Conservation (phyloP, 2,329 filamentous ascomycete genomes). For the Achaetomium macrosporum region DNA sequence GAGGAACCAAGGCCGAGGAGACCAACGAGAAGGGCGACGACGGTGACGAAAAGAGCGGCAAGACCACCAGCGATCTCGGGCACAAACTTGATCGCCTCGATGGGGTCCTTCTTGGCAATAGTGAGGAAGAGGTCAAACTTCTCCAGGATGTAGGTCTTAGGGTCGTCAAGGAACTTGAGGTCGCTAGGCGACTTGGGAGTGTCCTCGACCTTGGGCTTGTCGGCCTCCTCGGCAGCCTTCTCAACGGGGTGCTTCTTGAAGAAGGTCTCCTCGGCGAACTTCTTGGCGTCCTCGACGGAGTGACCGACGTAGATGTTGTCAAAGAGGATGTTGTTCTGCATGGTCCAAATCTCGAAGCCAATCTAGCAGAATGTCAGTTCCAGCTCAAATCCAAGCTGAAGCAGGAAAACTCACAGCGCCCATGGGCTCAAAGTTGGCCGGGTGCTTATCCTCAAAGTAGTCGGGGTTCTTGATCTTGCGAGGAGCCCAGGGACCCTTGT, state of each 20-base stretch:
- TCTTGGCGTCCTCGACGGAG: constrained; percentile 85
- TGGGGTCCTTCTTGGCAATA: constrained; percentile 72
- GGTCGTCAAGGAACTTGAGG: constrained; percentile 86
- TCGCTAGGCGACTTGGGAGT: constrained; percentile 66
- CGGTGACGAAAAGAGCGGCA: constrained; percentile 62
- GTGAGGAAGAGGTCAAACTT: constrained; percentile 88
- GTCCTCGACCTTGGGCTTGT: constrained; percentile 66
- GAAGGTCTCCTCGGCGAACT: constrained; percentile 84
- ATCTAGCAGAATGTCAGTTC: constrained; percentile 49
- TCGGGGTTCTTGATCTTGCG: constrained; percentile 95
- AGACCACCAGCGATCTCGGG: constrained; percentile 85
- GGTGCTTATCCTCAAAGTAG: constrained; percentile 96
- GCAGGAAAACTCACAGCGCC: constrained; percentile 67
- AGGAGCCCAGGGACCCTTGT: constrained; percentile 94
- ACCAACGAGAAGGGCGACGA: constrained; percentile 46
- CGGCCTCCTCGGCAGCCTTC: constrained; percentile 69
- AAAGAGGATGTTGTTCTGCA: constrained; percentile 98
- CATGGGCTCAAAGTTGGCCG: constrained; percentile 95
- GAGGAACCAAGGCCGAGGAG: constrained; percentile 57
- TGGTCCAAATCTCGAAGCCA: constrained; percentile 99
- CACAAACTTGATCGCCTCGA: constrained; percentile 81
- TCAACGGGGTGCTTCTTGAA: constrained; percentile 81
- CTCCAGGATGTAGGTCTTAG: constrained; percentile 80
- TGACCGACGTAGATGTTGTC: constrained; percentile 99
- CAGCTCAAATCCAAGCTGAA: neutral